Base-by-base conservation (phyloP, 2,329 filamentous ascomycete genomes). In the Emericellopsis atlantica region DNA sequence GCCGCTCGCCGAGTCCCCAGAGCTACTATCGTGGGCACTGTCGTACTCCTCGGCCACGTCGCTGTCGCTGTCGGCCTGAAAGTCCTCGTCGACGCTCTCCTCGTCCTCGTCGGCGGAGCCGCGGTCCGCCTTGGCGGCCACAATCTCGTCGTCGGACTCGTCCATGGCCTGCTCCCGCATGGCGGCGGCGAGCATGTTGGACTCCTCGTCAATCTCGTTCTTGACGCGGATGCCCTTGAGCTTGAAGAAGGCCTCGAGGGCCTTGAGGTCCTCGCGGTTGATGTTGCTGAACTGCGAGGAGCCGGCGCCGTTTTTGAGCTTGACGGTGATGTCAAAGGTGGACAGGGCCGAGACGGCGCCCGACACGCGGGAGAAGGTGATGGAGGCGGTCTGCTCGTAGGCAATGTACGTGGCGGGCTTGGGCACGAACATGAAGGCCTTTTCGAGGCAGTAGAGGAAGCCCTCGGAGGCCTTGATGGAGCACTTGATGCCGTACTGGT, bases 401-500 rank as follows among this genome's bases (percentile, higher is more conserved):
- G 86, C 84, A 45, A 98, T 90, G 65, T 96, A 98, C 2, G 90
- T 95, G 14, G 92, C 89, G 2, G 92, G 92, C 67, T 98, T 98
- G 26, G 92, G 92, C 14, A 98, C 92, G 60, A 98, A 98, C 77
- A 98, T 93, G 62, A 98, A 94, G 7, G 89, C 90, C 66, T 95
- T 95, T 64, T 98, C 92, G 50, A 98, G 68, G 59, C 89, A 95
- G 74, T 94, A 98, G 39, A 98, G 70, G 57, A 95, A 89, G 45
- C 93, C 92, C 66, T 98, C 92, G 61, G 93, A 95, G 41, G 93
- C 93, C 66, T 98, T 98, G 76, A 98, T 95, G n/a, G 89, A 94
- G 64, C 92, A 98, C 67, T 98, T 98, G 64, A 98, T 93, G 44
- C 92, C 92, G 50, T 81, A 86, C 61, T 95, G 89, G 54, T 84